Base-by-base conservation (phyloP, 768 basidiomycete species). In the Naematelia aurantialba region DNA sequence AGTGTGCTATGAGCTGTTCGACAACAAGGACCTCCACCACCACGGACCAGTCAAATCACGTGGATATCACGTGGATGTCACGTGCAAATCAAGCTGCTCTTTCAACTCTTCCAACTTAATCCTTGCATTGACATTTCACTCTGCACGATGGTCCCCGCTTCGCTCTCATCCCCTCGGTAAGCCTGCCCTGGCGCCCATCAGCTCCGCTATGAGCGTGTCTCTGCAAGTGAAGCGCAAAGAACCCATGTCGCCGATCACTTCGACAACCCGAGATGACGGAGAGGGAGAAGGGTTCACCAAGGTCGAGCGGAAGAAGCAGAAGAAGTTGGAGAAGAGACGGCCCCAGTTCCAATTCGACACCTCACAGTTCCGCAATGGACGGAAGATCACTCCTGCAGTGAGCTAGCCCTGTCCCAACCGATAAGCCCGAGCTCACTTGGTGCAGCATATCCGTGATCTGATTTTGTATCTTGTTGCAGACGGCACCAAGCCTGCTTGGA, bases 381-480 rank as follows among this genome's bases (percentile, higher is more conserved):
- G 86, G 65, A 86, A 89, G 39, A 82, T 93, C 55, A 84, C 85
- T n/a, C 85, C 93, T 59, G 86, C 86, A 55, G 92, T 92, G 66
- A 59, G 87, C 4, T 5, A 21, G n/a, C 27, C 26, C n/a, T 3
- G 34, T 45, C 13, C 50, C 47, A 11, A 29, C 29, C 29, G 22
- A 24, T 2, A 49, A 5, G n/a, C 19, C 10, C 4, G 21, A 19
- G 46, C 45, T 42, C 12, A 14, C n/a, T 70, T 49, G 24, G 22
- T 5, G n/a, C 12, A 96, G 92, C 91, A 96, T 69, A 80, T 97
- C 21, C 83, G 94, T 31, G 92, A 97, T 68, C 81, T 97, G 19
- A 82, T 87, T 10, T 78, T 97, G 2, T 89, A 96, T 65, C 79
- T 94, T 47, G 78, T 87, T 24, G 87, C 88, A 0, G 90, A 93